Conservation (phyloP, 306 rosid genomes). For the Pueraria montana region DNA sequence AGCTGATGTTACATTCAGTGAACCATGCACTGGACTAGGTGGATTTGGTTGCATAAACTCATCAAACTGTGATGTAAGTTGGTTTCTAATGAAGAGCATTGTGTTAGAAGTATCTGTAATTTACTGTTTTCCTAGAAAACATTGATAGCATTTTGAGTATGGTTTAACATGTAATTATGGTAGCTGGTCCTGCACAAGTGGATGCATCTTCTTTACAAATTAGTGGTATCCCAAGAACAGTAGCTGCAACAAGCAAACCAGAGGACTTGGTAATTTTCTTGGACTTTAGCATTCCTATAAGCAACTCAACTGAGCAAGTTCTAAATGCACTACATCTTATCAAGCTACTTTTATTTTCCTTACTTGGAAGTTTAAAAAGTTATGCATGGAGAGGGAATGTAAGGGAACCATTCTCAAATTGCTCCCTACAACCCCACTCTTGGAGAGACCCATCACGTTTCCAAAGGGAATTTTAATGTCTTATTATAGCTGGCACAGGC, state of each 20-base stretch:
- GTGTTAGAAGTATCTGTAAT: neutral
- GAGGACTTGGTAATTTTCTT: slow-evolving; percentile 65
- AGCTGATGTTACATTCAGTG: slow-evolving; percentile 64
- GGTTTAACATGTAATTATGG: slow-evolving; percentile 46
- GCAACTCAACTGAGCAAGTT: slow-evolving; percentile 68
- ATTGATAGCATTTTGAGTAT: slow-evolving; percentile 7
- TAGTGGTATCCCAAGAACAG: slow-evolving; percentile 68
- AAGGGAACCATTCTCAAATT: too few relatives aligned
- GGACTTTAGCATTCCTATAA: slow-evolving; percentile 67
- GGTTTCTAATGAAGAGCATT: slow-evolving; percentile 21
- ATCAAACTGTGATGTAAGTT: slow-evolving; percentile 73
- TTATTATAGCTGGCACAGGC: slow-evolving; percentile 67
- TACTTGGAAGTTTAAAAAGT: too few relatives aligned
- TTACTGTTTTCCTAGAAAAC: neutral
- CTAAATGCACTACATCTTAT: slow-evolving; percentile 54
- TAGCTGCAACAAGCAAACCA: slow-evolving; percentile 65
- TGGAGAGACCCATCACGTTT: slow-evolving; percentile 85
- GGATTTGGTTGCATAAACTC: slow-evolving; percentile 69
- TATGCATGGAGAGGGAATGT: too few relatives aligned
- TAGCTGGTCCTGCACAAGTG: slow-evolving; percentile 61
- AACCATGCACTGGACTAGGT: slow-evolving; percentile 66
- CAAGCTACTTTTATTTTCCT: too few relatives aligned
- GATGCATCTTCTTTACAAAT: slow-evolving; percentile 60
- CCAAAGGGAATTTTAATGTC: slow-evolving; percentile 60
- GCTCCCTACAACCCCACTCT: slow-evolving; percentile 79